Evolutionary conservation across 805 yeast genomes (phyloP).

Genomic region (Sugiyamaella mastotermitis): DNA sequence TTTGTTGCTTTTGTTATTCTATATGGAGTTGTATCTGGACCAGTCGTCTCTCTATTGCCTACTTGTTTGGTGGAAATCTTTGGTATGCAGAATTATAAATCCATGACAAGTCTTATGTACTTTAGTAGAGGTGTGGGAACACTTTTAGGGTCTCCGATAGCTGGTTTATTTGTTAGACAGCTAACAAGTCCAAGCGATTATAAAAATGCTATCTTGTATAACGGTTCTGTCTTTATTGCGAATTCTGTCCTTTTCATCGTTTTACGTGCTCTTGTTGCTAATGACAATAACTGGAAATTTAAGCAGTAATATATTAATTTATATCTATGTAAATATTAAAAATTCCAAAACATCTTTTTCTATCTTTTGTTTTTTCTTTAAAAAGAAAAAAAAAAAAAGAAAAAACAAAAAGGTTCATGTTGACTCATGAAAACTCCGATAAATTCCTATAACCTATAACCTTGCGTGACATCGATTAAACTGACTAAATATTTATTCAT

Average conservation of each 20-base stretch:
- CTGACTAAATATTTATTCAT: no score
- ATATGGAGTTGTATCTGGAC: conserved; percentile 19
- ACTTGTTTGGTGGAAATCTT: conserved; percentile 19
- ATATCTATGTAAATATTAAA: no score
- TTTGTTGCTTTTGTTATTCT: conserved; percentile 18
- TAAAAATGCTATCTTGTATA: conserved; percentile 15
- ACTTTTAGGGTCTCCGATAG: conserved; percentile 20
- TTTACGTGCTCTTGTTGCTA: conserved; percentile 24
- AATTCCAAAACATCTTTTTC: no score
- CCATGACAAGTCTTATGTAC: conserved; percentile 18
- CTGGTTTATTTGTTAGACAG: conserved; percentile 18
- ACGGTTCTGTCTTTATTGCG: conserved; percentile 14
- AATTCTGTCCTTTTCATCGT: conserved; percentile 10
- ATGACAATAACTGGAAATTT: conserved; percentile 6
- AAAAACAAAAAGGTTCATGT: no score
- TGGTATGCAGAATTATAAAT: conserved; percentile 18
- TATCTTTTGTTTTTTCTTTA: no score
- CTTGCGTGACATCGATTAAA: no score
- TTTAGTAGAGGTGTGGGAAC: conserved; percentile 19
- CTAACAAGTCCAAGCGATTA: conserved; percentile 1
- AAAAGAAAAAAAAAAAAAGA: no score
- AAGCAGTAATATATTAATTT: no score
- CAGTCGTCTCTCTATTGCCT: conserved; percentile 18
- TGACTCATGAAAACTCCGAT: no score
- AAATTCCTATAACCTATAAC: no score